These are phyloP conservation scores for Syzygium oleosum DNA, from an alignment of 345 rosid genomes.

Conservation along the genomic window DNA sequence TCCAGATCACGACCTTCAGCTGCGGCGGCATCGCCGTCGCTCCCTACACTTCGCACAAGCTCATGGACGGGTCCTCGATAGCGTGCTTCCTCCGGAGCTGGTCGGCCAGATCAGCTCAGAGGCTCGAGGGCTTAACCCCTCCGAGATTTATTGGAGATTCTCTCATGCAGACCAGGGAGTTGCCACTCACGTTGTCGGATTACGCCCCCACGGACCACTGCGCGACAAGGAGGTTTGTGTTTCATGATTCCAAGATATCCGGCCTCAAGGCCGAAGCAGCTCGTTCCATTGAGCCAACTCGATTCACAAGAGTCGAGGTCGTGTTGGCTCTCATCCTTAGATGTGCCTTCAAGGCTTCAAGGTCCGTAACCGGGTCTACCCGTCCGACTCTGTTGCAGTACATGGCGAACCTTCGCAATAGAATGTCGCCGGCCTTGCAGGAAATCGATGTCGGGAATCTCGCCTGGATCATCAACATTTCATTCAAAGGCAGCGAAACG, in stretches of 20 bases:
- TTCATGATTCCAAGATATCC: not conserved
- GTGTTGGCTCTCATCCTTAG: not conserved
- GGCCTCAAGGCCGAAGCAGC: not conserved
- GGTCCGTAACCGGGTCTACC: not conserved
- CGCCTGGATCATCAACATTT: not conserved
- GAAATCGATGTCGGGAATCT: not conserved
- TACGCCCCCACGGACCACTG: not conserved
- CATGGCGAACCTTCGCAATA: not conserved
- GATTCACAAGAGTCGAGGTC: not conserved
- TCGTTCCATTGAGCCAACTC: not conserved
- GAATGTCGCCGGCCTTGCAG: not conserved
- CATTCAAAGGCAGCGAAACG: not conserved
- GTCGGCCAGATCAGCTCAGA: not conserved
- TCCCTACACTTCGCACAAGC: not conserved
- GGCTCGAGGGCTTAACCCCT: not conserved
- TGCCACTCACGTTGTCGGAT: not conserved
- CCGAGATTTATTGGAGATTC: not conserved
- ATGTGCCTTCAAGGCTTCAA: not conserved
- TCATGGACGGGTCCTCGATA: not conserved
- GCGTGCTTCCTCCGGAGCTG: not conserved
- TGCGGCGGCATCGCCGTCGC: slow-evolving; percentile 2
- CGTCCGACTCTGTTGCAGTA: not conserved
- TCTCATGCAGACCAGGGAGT: not conserved
- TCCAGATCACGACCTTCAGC: slow-evolving; percentile 3
- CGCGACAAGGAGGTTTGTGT: not conserved